phyloP scores from a whole-genome alignment of 2,329 filamentous ascomycete genomes.

The Aspergillus caelatus region DNA sequence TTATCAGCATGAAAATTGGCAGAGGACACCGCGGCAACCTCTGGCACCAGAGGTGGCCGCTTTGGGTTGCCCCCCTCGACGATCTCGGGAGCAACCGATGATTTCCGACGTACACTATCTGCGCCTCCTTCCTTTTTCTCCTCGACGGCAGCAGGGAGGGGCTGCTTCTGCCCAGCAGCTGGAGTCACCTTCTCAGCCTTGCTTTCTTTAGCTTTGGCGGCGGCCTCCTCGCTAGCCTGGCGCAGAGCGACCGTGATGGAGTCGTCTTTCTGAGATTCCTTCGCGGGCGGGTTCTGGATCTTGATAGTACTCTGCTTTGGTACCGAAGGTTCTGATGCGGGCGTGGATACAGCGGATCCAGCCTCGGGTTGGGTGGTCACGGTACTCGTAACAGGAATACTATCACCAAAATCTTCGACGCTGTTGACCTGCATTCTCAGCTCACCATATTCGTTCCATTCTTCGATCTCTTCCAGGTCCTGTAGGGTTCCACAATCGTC shows the following conservation, averaged over 20 bases:
- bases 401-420: constrained; percentile 35
- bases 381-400: constrained; percentile 34
- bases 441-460: constrained; percentile 99
- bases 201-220: constrained; percentile 40
- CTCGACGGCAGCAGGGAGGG: constrained; percentile 17
- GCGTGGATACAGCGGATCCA: constrained; percentile 27
- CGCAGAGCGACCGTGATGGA: constrained; percentile 45
- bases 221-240: constrained; percentile 47
- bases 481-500: constrained; percentile 41
- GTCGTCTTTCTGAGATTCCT: constrained; percentile 40
- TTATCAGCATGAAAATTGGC: constrained; percentile 43
- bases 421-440: constrained; percentile 77
- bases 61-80: constrained; percentile 22
- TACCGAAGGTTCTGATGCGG: constrained; percentile 24
- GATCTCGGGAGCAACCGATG: constrained; percentile 37
- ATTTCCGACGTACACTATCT: constrained; percentile 26
- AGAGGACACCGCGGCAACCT: constrained; percentile 40
- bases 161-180: constrained; percentile 15
- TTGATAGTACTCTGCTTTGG: constrained; percentile 42
- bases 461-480: constrained; percentile 93
- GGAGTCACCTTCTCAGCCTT: constrained; percentile 17
- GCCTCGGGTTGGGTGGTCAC: constrained; percentile 27
- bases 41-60: constrained; percentile 38
- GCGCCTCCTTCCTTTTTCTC: constrained; percentile 20
- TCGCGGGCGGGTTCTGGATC: constrained; percentile 43